Evolutionary conservation across 2,329 filamentous ascomycete species (phyloP).

Genomic region (Blumeriella jaapii): DNA sequence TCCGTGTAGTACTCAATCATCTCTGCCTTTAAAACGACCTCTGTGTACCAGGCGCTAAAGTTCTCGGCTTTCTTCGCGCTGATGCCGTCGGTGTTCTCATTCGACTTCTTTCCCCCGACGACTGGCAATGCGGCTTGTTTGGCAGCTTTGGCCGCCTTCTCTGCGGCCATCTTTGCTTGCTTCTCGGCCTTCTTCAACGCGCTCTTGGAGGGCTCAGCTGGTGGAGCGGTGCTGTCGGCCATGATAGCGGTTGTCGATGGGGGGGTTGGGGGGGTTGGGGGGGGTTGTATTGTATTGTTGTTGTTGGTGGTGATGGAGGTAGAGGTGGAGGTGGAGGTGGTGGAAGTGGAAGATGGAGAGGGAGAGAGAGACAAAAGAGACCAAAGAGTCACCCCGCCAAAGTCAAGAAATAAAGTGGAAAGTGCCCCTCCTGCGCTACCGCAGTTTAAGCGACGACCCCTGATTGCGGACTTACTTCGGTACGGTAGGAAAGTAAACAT

Average conservation of each 20-base stretch:
- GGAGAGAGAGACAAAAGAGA: too few species aligned
- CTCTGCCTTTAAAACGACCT: constrained; percentile 91
- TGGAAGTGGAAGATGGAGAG: too few species aligned
- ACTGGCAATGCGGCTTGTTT: constrained; percentile 42
- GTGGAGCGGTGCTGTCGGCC: constrained; percentile 19
- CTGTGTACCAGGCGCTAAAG: constrained; percentile 93
- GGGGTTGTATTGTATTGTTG: too few species aligned
- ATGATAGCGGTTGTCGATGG: constrained; percentile 5
- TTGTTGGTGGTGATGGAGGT: too few species aligned
- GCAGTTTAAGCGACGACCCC: too few species aligned
- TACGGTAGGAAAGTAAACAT: too few species aligned
- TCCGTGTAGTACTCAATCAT: constrained; percentile 93
- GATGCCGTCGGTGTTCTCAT: constrained; percentile 77
- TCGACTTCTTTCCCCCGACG: constrained; percentile 46
- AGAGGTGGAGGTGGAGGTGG: too few species aligned
- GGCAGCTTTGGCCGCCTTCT: constrained; percentile 50
- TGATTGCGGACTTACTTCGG: too few species aligned
- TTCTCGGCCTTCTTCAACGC: constrained; percentile 56
- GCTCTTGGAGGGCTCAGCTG: constrained; percentile 42
- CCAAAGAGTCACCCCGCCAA: too few species aligned
- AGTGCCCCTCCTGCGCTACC: too few species aligned
- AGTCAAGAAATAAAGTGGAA: too few species aligned
- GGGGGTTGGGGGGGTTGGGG: not conserved
- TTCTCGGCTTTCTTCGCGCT: constrained; percentile 76
- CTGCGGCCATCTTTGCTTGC: constrained; percentile 47